Conservation (phyloP, 352 stramenopile species). For the Saprolegnia parasitica region DNA sequence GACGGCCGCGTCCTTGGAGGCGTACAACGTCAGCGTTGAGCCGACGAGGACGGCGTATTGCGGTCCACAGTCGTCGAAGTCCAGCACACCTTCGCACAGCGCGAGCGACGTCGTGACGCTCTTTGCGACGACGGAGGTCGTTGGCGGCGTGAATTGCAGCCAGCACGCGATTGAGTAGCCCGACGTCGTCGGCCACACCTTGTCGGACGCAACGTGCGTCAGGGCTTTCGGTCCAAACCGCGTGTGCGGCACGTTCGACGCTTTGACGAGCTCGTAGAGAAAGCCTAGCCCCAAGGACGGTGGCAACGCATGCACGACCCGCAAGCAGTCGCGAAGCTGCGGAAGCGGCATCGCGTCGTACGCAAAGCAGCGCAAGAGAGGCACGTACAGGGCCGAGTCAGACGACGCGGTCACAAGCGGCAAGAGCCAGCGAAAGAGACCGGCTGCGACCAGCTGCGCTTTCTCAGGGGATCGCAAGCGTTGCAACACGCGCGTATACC, state of each 20-base stretch:
- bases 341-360: conserved; percentile 48
- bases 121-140: background rate
- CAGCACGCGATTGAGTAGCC: conserved; percentile 78
- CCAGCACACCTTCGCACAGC: conserved; percentile 55
- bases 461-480: conserved; percentile 38
- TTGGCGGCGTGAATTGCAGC: conserved; percentile 46
- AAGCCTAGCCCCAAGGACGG: conserved; percentile 43
- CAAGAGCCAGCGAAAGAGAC: conserved; percentile 51
- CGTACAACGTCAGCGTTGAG: conserved; percentile 53
- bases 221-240: conserved; percentile 59
- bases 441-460: conserved; percentile 47
- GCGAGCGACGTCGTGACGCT: conserved; percentile 36
- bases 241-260: conserved; percentile 45
- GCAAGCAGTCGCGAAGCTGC: conserved; percentile 49
- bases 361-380: conserved; percentile 43
- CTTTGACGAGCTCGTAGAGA: conserved; percentile 41
- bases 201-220: conserved; percentile 52
- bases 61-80: conserved; percentile 37
- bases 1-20: conserved; percentile 37
- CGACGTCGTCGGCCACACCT: conserved; percentile 58
- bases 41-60: conserved; percentile 63
- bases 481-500: conserved; percentile 41
- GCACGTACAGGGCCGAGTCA: conserved; percentile 37
- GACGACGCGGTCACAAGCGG: conserved; percentile 12
- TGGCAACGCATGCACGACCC: conserved; percentile 51